A percentile compares a stretch with the other conserved stretches of the same genome.
phyloP scores from a whole-genome alignment of 345 rosid species.

The Pugionium dolabratum region DNA sequence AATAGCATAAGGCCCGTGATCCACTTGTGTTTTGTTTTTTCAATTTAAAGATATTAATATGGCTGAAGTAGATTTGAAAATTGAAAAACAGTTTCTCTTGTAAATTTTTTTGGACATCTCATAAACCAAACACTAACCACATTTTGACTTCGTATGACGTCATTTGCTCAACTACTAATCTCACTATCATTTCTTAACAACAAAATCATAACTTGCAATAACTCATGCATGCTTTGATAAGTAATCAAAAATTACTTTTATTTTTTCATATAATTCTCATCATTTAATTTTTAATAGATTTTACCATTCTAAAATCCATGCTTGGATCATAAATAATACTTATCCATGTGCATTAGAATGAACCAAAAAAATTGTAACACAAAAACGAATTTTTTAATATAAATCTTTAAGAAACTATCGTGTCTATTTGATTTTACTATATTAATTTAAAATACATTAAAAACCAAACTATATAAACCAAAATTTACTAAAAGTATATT shows the following conservation, averaged over 20 bases:
- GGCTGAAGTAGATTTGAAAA: too few relatives aligned
- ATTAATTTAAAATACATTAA: too few relatives aligned
- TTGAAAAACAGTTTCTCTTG: too few relatives aligned
- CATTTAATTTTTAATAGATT: neutral
- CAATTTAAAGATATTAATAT: too few relatives aligned
- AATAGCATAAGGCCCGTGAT: too few relatives aligned
- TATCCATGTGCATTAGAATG: neutral
- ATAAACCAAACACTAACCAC: slow-evolving; percentile 18
- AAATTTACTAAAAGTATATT: too few relatives aligned
- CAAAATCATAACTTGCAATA: slow-evolving; percentile 24
- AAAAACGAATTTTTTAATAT: too few relatives aligned
- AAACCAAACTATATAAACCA: too few relatives aligned
- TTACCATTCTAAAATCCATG: neutral
- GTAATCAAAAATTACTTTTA: neutral
- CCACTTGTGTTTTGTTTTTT: too few relatives aligned
- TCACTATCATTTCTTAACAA: neutral
- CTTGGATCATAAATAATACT: neutral
- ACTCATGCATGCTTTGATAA: neutral
- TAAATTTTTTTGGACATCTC: too few relatives aligned
- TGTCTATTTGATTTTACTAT: too few relatives aligned
- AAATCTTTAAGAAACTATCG: too few relatives aligned
- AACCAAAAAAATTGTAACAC: neutral
- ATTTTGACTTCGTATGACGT: slow-evolving; percentile 27
- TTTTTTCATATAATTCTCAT: neutral
- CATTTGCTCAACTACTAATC: slow-evolving; percentile 24